Conservation (phyloP, 352 stramenopile genomes). For the Saprolegnia parasitica region DNA sequence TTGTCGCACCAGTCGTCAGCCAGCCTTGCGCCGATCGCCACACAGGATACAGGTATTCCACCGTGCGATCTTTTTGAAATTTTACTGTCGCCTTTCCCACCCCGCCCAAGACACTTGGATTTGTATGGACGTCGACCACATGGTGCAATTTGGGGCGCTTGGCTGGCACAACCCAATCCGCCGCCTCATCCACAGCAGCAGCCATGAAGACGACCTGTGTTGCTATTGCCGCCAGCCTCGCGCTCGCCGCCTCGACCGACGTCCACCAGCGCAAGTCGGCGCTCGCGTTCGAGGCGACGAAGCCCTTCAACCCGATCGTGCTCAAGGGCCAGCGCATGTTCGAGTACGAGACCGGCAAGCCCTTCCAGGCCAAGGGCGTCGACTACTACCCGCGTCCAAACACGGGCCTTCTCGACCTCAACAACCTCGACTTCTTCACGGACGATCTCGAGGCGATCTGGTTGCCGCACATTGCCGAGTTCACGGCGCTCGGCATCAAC, state of each 20-base stretch:
- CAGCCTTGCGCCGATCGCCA: no score
- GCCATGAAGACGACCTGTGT: not conserved
- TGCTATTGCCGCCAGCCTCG: not conserved
- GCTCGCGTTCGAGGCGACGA: not conserved
- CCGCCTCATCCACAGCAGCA: not conserved
- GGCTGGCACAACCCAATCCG: not conserved
- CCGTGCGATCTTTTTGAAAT: not conserved
- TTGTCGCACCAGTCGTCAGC: no score
- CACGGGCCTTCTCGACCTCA: constrained; percentile 47
- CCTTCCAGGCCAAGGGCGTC: constrained; percentile 69
- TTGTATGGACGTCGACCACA: no score
- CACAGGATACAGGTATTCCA: no score
- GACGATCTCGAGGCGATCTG: constrained; percentile 63
- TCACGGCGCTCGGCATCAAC: constrained; percentile 63
- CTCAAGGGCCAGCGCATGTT: constrained; percentile 80
- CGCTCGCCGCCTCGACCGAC: not conserved
- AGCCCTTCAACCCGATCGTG: constrained; percentile 32
- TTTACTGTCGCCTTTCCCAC: not conserved
- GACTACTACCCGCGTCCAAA: constrained; percentile 88
- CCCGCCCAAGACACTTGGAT: no score
- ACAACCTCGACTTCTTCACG: constrained; percentile 84
- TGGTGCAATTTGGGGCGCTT: not conserved
- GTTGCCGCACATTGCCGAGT: constrained; percentile 59
- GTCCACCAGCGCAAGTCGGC: constrained; percentile 11
- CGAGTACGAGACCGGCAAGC: constrained; percentile 57